Evolutionary conservation across 331 rosid species (phyloP).

Genomic region (Cydonia oblonga): DNA sequence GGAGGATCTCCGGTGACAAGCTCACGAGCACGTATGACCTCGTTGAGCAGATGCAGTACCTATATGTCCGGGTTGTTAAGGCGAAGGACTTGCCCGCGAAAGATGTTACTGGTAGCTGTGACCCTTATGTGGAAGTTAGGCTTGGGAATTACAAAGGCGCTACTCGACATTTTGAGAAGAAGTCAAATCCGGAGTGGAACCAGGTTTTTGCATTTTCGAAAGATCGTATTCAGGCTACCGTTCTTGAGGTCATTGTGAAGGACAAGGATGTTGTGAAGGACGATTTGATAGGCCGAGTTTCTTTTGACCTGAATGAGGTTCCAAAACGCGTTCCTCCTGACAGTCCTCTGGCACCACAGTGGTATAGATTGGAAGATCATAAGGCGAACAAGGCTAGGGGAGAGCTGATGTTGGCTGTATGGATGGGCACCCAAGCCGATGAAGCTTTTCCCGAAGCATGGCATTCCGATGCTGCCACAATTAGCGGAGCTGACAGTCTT

Average conservation of each 20-base stretch:
- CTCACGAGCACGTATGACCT: slow-evolving; percentile 90
- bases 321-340: slow-evolving; percentile 95
- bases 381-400: slow-evolving; percentile 61
- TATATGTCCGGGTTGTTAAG: slow-evolving; percentile 83
- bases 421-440: slow-evolving; percentile 99
- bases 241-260: slow-evolving; percentile 78
- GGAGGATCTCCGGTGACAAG: slow-evolving; percentile 81
- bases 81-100: slow-evolving; percentile 76
- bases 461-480: slow-evolving; percentile 92
- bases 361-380: slow-evolving; percentile 84
- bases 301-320: slow-evolving; percentile 71
- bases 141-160: slow-evolving; percentile 91
- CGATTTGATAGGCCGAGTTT: slow-evolving; percentile 71
- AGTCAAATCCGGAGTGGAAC: slow-evolving; percentile 81
- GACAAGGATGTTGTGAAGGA: slow-evolving; percentile 89
- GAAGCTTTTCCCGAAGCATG: slow-evolving; percentile 98
- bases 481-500: slow-evolving; percentile 77
- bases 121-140: slow-evolving; percentile 81
- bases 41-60: slow-evolving; percentile 99
- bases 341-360: slow-evolving; percentile 90
- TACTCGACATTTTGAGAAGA: slow-evolving; percentile 91
- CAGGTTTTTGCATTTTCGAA: slow-evolving; percentile 89
- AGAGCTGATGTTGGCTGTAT: slow-evolving; percentile 93
- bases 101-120: slow-evolving; percentile 91
- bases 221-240: slow-evolving; percentile 75